Percentiles rank a stretch among this genome's conserved stretches.
These are phyloP conservation scores for Penicillium alfredii DNA, from an alignment of 495 filamentous ascomycete species.

Conservation along the genomic window DNA sequence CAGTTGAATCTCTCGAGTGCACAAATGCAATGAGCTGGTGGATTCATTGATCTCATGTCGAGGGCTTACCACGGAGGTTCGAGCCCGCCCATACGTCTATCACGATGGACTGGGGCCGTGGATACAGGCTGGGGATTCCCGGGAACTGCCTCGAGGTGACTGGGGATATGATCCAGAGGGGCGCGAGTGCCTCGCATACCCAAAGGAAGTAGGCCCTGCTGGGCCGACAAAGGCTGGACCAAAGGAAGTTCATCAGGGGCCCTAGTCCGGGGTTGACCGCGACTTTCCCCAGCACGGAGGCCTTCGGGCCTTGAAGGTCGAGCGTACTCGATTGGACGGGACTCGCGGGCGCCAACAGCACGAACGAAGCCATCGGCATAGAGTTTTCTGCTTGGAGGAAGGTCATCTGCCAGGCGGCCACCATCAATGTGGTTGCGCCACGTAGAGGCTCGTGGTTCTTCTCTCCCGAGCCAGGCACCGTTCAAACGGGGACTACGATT, in stretches of 20 bases:
- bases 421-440: slow-evolving; percentile 15
- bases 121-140: too few relatives aligned
- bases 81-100: slow-evolving; percentile 16
- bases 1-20: not conserved
- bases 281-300: slow-evolving; percentile 16
- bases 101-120: slow-evolving; percentile 8
- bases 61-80: slow-evolving; percentile 18
- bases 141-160: too few relatives aligned
- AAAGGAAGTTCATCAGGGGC: slow-evolving; percentile 4
- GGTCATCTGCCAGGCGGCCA: slow-evolving; percentile 10
- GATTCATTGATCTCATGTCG: not conserved
- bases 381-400: slow-evolving; percentile 16
- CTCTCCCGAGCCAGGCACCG: slow-evolving; percentile 8
- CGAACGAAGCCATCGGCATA: slow-evolving; percentile 40
- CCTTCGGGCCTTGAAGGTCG: too few relatives aligned
- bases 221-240: too few relatives aligned
- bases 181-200: too few relatives aligned
- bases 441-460: slow-evolving; percentile 6
- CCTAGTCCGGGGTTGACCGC: slow-evolving; percentile 12
- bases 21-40: slow-evolving; percentile 1
- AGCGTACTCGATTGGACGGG: slow-evolving; percentile 18
- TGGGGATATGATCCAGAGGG: too few relatives aligned
- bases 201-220: too few relatives aligned
- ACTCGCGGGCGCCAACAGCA: slow-evolving; percentile 27
- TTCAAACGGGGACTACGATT: slow-evolving; percentile 17